Conservation (phyloP, 768 basidiomycete genomes). For the Lactarius tabidus region DNA sequence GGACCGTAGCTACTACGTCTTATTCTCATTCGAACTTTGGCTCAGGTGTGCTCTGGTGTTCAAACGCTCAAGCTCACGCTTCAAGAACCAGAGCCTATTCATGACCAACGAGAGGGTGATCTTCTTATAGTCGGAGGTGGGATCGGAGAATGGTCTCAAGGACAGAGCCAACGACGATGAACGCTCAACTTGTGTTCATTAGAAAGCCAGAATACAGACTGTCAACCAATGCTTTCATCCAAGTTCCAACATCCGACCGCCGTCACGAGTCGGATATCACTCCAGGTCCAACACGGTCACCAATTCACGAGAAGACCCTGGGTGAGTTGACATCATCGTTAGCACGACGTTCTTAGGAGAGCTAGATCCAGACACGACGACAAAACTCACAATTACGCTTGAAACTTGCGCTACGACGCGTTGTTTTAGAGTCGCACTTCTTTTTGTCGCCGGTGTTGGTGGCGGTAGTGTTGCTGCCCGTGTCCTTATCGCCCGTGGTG, state of each 20-base stretch:
- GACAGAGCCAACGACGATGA: not conserved
- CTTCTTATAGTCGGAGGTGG: not conserved
- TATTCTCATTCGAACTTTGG: not conserved
- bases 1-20: not conserved
- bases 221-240: not conserved
- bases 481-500: no score
- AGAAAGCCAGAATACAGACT: not conserved
- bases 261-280: not conserved
- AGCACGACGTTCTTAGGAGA: not conserved
- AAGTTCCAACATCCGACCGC: not conserved
- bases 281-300: not conserved
- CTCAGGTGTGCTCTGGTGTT: not conserved
- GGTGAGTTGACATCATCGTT: not conserved
- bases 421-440: not conserved
- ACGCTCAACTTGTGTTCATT: not conserved
- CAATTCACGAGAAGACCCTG: slow-evolving; percentile 14
- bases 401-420: not conserved
- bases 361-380: not conserved
- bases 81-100: not conserved
- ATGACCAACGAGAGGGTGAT: no score
- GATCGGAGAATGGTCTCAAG: not conserved
- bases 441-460: not conserved
- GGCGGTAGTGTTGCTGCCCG: not conserved
- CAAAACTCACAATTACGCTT: slow-evolving; percentile 7
- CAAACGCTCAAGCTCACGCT: not conserved